Evolutionary conservation across 2,329 filamentous ascomycete genomes (phyloP).

Genomic region (Colletotrichum nymphaeae): DNA sequence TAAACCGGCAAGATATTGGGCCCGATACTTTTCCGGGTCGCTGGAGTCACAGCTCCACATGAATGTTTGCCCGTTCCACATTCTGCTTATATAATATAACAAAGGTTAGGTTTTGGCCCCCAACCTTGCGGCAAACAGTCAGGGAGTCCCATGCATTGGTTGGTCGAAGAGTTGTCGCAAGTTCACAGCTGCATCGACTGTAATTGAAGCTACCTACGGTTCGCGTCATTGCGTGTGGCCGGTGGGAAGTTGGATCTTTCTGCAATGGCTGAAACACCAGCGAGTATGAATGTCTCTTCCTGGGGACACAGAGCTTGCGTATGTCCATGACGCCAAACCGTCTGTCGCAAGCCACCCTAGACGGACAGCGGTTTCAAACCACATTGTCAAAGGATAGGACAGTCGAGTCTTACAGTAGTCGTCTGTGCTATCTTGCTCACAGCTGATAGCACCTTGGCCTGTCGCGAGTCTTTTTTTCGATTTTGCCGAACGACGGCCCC

Average conservation of each 20-base stretch:
- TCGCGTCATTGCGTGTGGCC: background rate
- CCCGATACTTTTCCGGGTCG: constrained; percentile 18
- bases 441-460: background rate
- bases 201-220: background rate
- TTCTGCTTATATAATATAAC: constrained; percentile 5
- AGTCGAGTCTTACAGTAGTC: background rate
- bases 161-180: background rate
- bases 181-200: background rate
- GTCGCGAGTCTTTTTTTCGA: background rate
- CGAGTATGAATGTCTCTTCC: background rate
- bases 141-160: constrained; percentile 8
- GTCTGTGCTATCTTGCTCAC: background rate
- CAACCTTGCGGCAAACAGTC: constrained; percentile 1
- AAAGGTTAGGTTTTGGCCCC: constrained; percentile 3
- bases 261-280: background rate
- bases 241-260: background rate
- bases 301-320: background rate
- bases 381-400: background rate
- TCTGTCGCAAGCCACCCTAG: background rate
- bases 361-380: background rate
- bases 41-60: constrained; percentile 13
- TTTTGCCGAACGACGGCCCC: background rate
- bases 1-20: constrained; percentile 10
- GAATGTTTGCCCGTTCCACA: background rate
- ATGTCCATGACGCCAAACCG: background rate